Evolutionary conservation across 2,329 filamentous ascomycete species (phyloP), one percentile per base, ranked within the genome.

Genomic region (Pezicula carpinea): DNA sequence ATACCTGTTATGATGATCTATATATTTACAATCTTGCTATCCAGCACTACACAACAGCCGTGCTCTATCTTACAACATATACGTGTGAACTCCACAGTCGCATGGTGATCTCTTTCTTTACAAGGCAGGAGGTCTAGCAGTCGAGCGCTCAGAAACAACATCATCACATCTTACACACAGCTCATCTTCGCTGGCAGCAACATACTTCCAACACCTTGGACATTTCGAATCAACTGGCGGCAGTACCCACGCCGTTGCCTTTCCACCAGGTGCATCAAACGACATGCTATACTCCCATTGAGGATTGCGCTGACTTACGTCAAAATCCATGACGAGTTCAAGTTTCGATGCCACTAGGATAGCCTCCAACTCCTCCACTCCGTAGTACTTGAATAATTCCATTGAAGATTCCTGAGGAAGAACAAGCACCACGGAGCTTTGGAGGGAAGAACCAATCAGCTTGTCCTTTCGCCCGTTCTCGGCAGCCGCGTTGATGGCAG

Each of bases 131-230:
- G 10, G 13, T 10, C 26, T 11, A 29, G 4, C 26, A 29, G 26
- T 10, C 26, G 26, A 29, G 26, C 26, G 3, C 26, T 44, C 35
- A 38, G 35, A 19, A 26, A 92, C 76, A 31, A 85, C 79, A 11
- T 80, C 76, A 23, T 83, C 80, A 64, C 92, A 97, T 61, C 89
- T 74, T 41, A 66, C 68, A 66, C 92, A 97, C 15, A 95, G 69
- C 33, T 70, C 65, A 15, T 86, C 80, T 56, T 84, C 75, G 40
- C 68, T 67, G n/a, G 77, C 71, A n/a, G 86, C 83, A 19, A 86
- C 75, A 65, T 89, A 95, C 52, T 86, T 80, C 93, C 93, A 99
- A 69, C 93, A 99, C 43, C 93, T 76, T 1, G 80, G 75, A 64
- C 93, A 99, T 66, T 97, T 99, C 39, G 74, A 68, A 11, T 69